Evolutionary conservation across 371 early-diverging fungal species (phyloP), one percentile per base, ranked within the genome.

Genomic region (Mortierella sp.): DNA sequence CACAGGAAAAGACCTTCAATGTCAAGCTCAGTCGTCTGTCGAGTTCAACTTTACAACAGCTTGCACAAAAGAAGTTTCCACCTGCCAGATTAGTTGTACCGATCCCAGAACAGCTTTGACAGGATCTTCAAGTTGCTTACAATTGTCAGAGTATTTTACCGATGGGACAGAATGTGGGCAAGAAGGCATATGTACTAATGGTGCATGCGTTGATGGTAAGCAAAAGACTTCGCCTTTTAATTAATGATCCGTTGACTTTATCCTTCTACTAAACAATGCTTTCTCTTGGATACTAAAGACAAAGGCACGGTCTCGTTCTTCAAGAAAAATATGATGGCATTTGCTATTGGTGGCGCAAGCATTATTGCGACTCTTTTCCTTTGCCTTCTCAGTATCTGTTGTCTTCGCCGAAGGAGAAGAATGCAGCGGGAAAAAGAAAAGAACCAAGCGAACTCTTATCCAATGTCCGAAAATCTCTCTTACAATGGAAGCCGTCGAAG

Each of bases 111-210:
- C 51, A 19, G 23, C 43, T 12, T 31, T 51, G 1, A 22, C 51
- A 13, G 61, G 45, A 12, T n/a, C 67, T 2, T 3, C 56, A 2
- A 76, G 75, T 15, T 96, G 97, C 80, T 66, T 91, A 26, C 57
- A 85, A 17, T 86, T 96, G 68, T 89, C 89, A 13, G 92, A 93
- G 9, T 84, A 86, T 70, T 96, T 95, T 71, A 80, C 94, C 31
- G 97, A 97, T 69, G 98, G 97, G 19, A 96, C 97, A 0, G 86
- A 91, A 1, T 97, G 98, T 78, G 97, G 97, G 13, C 82, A 84
- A 63, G 86, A 82, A 19, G 94, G 94, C 10, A 59, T 66, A 32
- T 95, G 94, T 68, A 77, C 70, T 4, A 71, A 83, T 12, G 89
- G 89, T 3, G 15, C 49, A 1, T 92, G 91, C 62, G 43, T 70